Percentiles rank a stretch among this genome's conserved stretches.
These are phyloP conservation scores for Saccharomycopsis malanga DNA, from an alignment of 805 yeast genomes.

Conservation along the genomic window DNA sequence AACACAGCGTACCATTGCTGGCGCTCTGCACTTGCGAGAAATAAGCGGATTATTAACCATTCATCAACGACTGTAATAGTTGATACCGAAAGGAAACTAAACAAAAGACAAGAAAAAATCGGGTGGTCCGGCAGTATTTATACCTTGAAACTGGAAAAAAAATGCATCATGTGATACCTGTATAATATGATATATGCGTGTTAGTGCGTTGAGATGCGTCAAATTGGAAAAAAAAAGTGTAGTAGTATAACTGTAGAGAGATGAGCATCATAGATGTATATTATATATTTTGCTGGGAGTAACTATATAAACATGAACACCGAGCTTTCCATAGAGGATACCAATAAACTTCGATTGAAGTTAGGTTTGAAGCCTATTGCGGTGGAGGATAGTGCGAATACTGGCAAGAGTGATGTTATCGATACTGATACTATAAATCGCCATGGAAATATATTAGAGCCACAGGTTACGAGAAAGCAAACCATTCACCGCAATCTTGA, in stretches of 20 bases:
- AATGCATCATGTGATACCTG: too few species aligned
- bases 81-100: constrained; percentile 16
- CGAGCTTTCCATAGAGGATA: constrained; percentile 35
- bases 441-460: background rate
- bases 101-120: background rate
- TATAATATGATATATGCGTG: background rate
- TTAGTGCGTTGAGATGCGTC: too few species aligned
- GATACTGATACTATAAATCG: background rate
- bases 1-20: background rate
- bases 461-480: background rate
- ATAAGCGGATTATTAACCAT: constrained; percentile 10
- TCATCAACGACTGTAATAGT: constrained; percentile 23
- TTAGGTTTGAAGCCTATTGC: constrained; percentile 39
- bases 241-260: too few species aligned
- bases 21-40: background rate
- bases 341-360: constrained; percentile 38
- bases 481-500: constrained; percentile 6
- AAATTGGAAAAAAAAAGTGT: too few species aligned
- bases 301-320: constrained; percentile 6
- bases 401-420: background rate
- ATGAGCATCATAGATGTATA: too few species aligned
- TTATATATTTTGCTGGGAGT: too few species aligned
- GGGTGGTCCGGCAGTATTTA: too few species aligned
- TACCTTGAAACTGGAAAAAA: too few species aligned
- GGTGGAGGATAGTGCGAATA: background rate